A percentile compares a stretch with the other conserved stretches of the same genome.
Evolutionary conservation across 140 eudicot species (phyloP).

Genomic region (Bidens hawaiensis): DNA sequence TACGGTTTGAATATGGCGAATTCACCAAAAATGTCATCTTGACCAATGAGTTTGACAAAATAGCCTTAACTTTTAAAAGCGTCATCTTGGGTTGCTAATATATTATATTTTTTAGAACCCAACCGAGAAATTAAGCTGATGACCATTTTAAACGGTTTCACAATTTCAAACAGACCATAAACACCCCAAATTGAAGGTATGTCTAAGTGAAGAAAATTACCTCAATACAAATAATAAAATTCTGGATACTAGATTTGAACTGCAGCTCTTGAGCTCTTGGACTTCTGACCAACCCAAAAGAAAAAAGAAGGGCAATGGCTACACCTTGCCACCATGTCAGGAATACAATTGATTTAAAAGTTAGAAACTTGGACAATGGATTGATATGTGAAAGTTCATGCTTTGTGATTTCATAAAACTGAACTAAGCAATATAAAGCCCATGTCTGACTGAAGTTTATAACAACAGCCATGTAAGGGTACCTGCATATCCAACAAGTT

Average conservation of each 20-base stretch:
- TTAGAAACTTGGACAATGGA: conserved; percentile 85
- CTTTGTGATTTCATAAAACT: conserved; percentile 79
- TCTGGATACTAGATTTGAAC: conserved; percentile 73
- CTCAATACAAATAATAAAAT: conserved; percentile 94
- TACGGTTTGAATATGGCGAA: no score
- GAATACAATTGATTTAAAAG: conserved; percentile 94
- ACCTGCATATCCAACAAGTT: conserved; percentile 48
- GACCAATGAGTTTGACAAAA: no score
- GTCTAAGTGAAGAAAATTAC: conserved; percentile 33
- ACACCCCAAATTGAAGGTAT: not conserved
- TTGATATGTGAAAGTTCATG: conserved; percentile 73
- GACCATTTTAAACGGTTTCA: no score
- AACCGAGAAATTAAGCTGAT: no score
- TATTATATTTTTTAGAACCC: no score
- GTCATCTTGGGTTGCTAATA: no score
- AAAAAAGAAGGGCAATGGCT: conserved; percentile 70
- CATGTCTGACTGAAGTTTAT: conserved; percentile 94
- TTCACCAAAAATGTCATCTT: no score
- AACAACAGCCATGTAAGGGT: conserved; percentile 85
- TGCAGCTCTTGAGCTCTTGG: conserved; percentile 75
- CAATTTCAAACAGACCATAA: not conserved
- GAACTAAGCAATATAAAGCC: conserved; percentile 94
- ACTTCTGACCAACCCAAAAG: conserved; percentile 75
- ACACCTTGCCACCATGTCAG: conserved; percentile 99
- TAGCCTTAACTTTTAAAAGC: no score